Conservation (phyloP, 2,329 filamentous ascomycete species). For the Emericellopsis atlantica region DNA sequence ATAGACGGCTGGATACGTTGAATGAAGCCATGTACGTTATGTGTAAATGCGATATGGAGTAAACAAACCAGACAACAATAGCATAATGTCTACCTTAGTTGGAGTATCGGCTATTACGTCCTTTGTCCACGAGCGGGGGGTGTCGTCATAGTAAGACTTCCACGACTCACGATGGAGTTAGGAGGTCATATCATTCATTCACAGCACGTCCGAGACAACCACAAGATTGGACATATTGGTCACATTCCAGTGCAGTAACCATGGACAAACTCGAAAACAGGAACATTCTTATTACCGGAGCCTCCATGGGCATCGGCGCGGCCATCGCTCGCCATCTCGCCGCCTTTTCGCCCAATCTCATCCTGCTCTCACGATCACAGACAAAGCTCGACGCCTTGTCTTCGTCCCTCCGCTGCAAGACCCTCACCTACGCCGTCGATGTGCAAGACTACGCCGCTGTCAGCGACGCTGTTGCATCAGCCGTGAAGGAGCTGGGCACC, state of each 20-base stretch:
- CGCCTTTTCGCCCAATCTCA: constrained; percentile 21
- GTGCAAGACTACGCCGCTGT: constrained; percentile 16
- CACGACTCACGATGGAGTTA: too few relatives aligned
- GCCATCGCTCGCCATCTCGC: constrained; percentile 23
- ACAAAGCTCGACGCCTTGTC: constrained; percentile 11
- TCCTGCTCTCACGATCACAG: constrained; percentile 26
- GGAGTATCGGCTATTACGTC: too few relatives aligned
- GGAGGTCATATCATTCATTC: too few relatives aligned
- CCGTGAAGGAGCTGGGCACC: constrained; percentile 16
- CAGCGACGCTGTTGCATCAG: constrained; percentile 14
- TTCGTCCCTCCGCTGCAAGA: constrained; percentile 7
- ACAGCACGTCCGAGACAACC: too few relatives aligned
- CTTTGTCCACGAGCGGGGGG: too few relatives aligned
- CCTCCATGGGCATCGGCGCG: constrained; percentile 32
- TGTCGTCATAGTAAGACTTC: too few relatives aligned
- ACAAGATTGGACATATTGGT: too few relatives aligned
- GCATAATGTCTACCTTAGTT: too few relatives aligned
- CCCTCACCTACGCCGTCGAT: constrained; percentile 11
- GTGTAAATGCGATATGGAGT: too few relatives aligned
- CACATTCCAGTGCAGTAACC: too few relatives aligned
- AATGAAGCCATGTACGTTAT: too few relatives aligned
- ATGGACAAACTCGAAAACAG: neutral
- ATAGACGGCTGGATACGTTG: neutral
- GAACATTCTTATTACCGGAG: constrained; percentile 15
- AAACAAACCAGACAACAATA: too few relatives aligned